phyloP scores from a whole-genome alignment of 2,329 filamentous ascomycete genomes.

The Paecilomyces variotii region DNA sequence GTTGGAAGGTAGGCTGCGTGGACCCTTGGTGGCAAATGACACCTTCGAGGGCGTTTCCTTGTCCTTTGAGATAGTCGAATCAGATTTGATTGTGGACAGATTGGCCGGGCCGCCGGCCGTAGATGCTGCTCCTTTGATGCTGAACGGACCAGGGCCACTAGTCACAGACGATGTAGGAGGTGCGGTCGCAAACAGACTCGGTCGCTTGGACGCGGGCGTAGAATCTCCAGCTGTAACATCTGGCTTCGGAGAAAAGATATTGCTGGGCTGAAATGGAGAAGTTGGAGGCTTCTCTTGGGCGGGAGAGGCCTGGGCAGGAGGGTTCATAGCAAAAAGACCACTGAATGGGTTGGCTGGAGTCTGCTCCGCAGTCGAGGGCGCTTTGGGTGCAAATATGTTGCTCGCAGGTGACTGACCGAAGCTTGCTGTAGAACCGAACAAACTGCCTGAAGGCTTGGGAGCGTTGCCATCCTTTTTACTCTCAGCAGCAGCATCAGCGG shows the following conservation, averaged over 20 bases:
- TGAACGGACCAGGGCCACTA: not conserved
- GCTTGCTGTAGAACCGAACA: not conserved
- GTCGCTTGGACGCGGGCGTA: not conserved
- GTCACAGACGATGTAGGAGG: not conserved
- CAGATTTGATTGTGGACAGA: not conserved
- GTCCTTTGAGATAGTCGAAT: not conserved
- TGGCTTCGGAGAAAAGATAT: not conserved
- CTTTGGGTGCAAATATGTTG: not conserved
- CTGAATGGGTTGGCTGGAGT: not conserved
- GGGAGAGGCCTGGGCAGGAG: not conserved
- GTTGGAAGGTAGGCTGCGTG: slow-evolving; percentile 10
- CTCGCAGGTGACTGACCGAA: not conserved
- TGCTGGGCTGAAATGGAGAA: not conserved
- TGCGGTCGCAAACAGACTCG: not conserved
- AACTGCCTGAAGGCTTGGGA: not conserved
- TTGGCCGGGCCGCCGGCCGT: not conserved
- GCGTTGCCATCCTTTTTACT: not conserved
- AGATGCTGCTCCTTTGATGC: not conserved
- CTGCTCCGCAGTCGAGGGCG: not conserved
- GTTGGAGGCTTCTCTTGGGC: not conserved
- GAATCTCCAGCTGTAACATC: not conserved
- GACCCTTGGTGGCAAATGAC: slow-evolving; percentile 9
- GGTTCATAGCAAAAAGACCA: not conserved
- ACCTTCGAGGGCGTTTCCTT: not conserved
- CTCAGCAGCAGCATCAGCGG: not conserved